Base-by-base conservation (phyloP, 2,329 filamentous ascomycete genomes). In the Aspergillus fumigatus region DNA sequence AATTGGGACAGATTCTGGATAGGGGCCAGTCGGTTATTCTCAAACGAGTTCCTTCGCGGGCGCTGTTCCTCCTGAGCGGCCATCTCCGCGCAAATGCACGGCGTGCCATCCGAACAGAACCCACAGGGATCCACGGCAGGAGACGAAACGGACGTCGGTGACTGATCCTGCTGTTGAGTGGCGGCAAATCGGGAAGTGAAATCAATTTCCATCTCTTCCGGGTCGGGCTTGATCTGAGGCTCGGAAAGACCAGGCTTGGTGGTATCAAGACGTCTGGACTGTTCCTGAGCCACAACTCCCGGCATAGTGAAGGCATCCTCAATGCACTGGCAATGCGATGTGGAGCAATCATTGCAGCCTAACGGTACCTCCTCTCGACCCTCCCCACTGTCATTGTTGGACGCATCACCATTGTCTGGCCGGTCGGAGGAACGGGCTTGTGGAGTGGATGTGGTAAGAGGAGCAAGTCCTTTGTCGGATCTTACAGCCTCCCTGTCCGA, bases 31-130 rank as follows among this genome's bases (percentile, higher is more conserved):
- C 72, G 72, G 53, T 70, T 74, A 52, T 66, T 69, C 56, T 73
- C 70, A 29, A 70, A 70, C 1, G 64, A 29, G 77, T 80, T 70
- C 83, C 82, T 60, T 77, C 77, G 52, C 61, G 58, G 68, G 56
- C 60, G 70, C 59, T 67, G 67, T 61, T 72, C 71, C 61, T 72
- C 71, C 57, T 78, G 77, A 7, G 76, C 76, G 3, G 77, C 75
- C 74, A 81, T 79, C 62, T 92, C 89, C 25, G 89, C 89, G 72
- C 90, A 94, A 62, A 92, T 85, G 68, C 90, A 94, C 65, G 90
- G 90, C 0, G 88, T 92, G 4, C 88, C 89, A 58, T 92, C 88
- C 59, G 87, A 84, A 73, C 90, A 94, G 75, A 94, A 94, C 6
- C 90, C 90, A 70, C 90, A 94, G 21, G 84, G 82, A 65, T 93